Percentiles rank a stretch among this genome's conserved stretches.
Evolutionary conservation across 140 eudicot species (phyloP).

Genomic region (Oenanthe javanica): DNA sequence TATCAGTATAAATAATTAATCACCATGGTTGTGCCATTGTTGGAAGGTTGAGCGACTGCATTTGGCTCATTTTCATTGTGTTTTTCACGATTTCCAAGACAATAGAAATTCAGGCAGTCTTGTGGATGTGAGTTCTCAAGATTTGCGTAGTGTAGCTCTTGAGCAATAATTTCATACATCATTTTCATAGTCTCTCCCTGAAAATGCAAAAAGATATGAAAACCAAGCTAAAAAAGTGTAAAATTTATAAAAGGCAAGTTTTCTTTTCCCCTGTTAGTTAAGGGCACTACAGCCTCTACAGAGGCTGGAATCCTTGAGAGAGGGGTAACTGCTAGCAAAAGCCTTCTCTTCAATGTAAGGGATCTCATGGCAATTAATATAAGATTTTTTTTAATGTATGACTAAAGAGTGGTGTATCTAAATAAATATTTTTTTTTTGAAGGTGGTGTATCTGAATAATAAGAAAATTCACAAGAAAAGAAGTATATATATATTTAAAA

Average conservation of each 20-base stretch:
- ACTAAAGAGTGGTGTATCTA: background rate
- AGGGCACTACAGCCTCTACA: background rate
- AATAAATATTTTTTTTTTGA: background rate
- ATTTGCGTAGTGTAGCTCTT: conserved; percentile 45
- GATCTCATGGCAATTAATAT: background rate
- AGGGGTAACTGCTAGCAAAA: background rate
- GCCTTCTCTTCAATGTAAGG: background rate
- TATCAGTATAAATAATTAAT: background rate
- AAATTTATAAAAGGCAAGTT: background rate
- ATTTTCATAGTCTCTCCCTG: conserved; percentile 86
- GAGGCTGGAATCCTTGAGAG: background rate
- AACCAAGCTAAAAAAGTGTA: background rate
- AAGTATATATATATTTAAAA: too few species aligned
- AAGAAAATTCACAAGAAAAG: background rate
- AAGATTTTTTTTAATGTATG: background rate
- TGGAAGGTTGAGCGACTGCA: conserved; percentile 20
- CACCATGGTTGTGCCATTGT: conserved; percentile 37
- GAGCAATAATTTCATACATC: conserved; percentile 75
- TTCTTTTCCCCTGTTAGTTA: background rate
- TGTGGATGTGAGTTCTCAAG: conserved; percentile 50
- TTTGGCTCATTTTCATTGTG: conserved; percentile 22
- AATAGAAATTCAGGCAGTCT: conserved; percentile 79
- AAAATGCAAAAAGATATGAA: conserved; percentile 6
- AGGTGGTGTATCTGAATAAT: background rate
- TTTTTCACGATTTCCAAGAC: conserved; percentile 82